phyloP scores from a whole-genome alignment of 2,329 filamentous ascomycete genomes.

The Aspergillus ustus region DNA sequence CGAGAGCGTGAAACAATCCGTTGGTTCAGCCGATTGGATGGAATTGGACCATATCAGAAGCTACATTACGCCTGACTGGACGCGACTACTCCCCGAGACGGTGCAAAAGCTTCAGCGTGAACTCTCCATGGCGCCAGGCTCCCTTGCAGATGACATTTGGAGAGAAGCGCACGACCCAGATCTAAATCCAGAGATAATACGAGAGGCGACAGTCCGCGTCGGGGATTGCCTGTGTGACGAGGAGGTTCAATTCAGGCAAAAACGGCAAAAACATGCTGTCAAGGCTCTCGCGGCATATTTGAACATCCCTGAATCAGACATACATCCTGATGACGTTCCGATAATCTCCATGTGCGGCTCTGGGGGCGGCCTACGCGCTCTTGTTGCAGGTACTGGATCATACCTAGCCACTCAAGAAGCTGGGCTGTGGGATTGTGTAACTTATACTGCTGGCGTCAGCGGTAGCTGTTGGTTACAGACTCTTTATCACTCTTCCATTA shows the following conservation, averaged over 20 bases:
- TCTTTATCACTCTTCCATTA: constrained; percentile 81
- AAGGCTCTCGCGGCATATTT: constrained; percentile 83
- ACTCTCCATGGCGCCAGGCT: constrained; percentile 83
- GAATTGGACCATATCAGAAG: constrained; percentile 64
- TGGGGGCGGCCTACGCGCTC: constrained; percentile 84
- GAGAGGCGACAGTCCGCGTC: constrained; percentile 79
- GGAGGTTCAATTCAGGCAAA: constrained; percentile 74
- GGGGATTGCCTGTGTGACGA: constrained; percentile 81
- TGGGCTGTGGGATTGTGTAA: constrained; percentile 90
- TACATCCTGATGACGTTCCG: constrained; percentile 93
- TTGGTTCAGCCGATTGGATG: constrained; percentile 48
- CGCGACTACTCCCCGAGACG: constrained; percentile 73
- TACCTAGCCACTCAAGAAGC: constrained; percentile 82
- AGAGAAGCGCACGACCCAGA: constrained; percentile 81
- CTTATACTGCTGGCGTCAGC: constrained; percentile 93
- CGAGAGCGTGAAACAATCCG: constrained; percentile 44
- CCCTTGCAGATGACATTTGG: constrained; percentile 92
- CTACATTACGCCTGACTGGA: constrained; percentile 82
- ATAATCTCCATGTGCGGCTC: constrained; percentile 94
- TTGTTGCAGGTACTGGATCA: constrained; percentile 89
- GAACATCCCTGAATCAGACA: constrained; percentile 72
- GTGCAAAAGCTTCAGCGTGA: constrained; percentile 84
- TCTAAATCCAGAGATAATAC: constrained; percentile 84
- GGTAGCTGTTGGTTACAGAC: constrained; percentile 95
- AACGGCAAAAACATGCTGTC: constrained; percentile 69